phyloP scores from a whole-genome alignment of 768 basidiomycete species.

The Tephrocybe sp. region DNA sequence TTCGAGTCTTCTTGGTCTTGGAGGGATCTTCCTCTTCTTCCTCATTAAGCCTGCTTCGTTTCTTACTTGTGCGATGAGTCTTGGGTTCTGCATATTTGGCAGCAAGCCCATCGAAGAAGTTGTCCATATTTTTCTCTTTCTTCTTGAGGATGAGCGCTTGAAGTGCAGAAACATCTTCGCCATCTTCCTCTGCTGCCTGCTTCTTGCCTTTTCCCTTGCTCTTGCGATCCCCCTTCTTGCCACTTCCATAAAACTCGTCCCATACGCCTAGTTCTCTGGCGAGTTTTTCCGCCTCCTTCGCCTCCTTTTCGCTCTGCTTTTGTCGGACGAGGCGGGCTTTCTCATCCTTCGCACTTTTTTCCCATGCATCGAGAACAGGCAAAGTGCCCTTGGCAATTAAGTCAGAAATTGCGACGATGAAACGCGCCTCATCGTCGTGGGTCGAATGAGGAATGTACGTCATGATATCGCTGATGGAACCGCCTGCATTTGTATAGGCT shows the following conservation, averaged over 20 bases:
- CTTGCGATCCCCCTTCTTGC: conserved; percentile 61
- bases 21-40: conserved; percentile 41
- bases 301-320: conserved; percentile 77
- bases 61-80: conserved; percentile 53
- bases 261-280: conserved; percentile 90
- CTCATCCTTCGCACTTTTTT: conserved; percentile 69
- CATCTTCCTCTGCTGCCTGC: conserved; percentile 36
- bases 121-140: conserved; percentile 60
- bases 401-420: conserved; percentile 64
- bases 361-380: conserved; percentile 59
- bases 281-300: conserved; percentile 75
- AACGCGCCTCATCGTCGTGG: conserved; percentile 80
- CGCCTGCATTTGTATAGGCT: conserved; percentile 70
- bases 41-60: conserved; percentile 45
- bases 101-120: conserved; percentile 74
- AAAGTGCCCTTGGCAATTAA: conserved; percentile 66
- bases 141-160: conserved; percentile 82
- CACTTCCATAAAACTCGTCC: conserved; percentile 89
- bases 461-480: conserved; percentile 82
- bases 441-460: conserved; percentile 83
- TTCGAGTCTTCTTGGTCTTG: conserved; percentile 50
- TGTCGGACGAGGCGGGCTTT: conserved; percentile 71
- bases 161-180: conserved; percentile 66
- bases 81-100: conserved; percentile 66
- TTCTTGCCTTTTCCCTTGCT: conserved; percentile 49